Percentiles rank a stretch among this genome's conserved stretches.
Evolutionary conservation across 1,284 basidiomycete genomes (phyloP).

Genomic region (Pseudozyma pruni): DNA sequence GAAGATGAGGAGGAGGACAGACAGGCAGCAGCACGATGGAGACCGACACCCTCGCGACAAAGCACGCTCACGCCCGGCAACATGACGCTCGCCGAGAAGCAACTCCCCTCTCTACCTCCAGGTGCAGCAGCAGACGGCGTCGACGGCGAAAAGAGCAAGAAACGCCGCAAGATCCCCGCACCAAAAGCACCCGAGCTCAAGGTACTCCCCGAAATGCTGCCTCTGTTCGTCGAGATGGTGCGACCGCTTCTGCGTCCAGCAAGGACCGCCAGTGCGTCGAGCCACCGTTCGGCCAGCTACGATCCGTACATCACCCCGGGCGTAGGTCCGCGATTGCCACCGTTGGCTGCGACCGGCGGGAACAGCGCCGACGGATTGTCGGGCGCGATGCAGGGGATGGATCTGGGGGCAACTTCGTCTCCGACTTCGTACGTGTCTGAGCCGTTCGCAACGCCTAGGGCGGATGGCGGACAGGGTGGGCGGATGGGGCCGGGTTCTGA

Average conservation of each 20-base stretch:
- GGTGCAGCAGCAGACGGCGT: constrained; percentile 3
- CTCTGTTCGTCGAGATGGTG: constrained; percentile 62
- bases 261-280: constrained; percentile 46
- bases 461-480: constrained; percentile 3
- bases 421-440: constrained; percentile 32
- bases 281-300: constrained; percentile 27
- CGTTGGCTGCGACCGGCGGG: constrained; percentile 6
- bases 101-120: constrained; percentile 46
- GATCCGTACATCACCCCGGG: constrained; percentile 20
- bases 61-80: constrained; percentile 24
- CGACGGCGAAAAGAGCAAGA: constrained; percentile 48
- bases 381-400: constrained; percentile 17
- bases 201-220: constrained; percentile 70
- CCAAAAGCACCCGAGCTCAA: constrained; percentile 81
- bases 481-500: constrained; percentile 11
- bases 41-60: constrained; percentile 40
- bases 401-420: constrained; percentile 16
- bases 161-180: constrained; percentile 70
- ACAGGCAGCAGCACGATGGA: constrained; percentile 26
- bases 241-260: constrained; percentile 48
- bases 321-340: constrained; percentile 7
- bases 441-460: constrained; percentile 21
- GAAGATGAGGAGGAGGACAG: constrained; percentile 28
- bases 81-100: constrained; percentile 38
- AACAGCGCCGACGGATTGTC: constrained; percentile 4